Percentiles rank a stretch among this genome's conserved stretches.
These are phyloP conservation scores for Pichia paraexigua DNA, from an alignment of 805 yeast genomes.

Conservation along the genomic window DNA sequence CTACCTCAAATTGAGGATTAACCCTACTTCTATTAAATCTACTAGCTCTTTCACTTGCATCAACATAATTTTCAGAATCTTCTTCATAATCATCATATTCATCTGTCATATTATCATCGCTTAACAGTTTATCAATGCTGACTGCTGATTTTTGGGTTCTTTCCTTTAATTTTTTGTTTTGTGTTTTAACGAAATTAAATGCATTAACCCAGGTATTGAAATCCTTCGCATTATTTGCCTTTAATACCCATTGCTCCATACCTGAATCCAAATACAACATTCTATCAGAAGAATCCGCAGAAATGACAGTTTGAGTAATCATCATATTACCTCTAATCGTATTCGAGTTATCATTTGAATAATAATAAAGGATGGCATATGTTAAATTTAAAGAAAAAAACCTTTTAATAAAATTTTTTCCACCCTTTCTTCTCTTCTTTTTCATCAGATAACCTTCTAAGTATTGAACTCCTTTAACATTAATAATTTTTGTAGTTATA, in stretches of 20 bases:
- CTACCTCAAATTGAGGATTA: constrained; percentile 4
- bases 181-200: constrained; percentile 44
- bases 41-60: background rate
- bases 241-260: constrained; percentile 86
- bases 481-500: constrained; percentile 25
- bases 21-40: background rate
- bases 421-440: constrained; percentile 58
- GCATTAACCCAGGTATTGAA: constrained; percentile 83
- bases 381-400: constrained; percentile 77
- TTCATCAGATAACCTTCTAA: constrained; percentile 75
- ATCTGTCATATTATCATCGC: background rate
- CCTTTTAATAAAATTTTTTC: constrained; percentile 81
- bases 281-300: constrained; percentile 60
- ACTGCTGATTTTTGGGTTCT: background rate
- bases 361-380: constrained; percentile 78
- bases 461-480: constrained; percentile 57
- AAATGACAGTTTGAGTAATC: constrained; percentile 68
- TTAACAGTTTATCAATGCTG: background rate
- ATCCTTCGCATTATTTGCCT: constrained; percentile 54
- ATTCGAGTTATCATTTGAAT: constrained; percentile 58
- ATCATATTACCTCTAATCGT: constrained; percentile 90
- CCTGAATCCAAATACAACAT: constrained; percentile 88
- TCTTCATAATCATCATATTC: background rate
- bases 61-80: background rate
- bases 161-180: constrained; percentile 16